Evolutionary conservation across 2,329 filamentous ascomycete species (phyloP), one percentile per base, ranked within the genome.

Genomic region (Samsoniella hepiali): DNA sequence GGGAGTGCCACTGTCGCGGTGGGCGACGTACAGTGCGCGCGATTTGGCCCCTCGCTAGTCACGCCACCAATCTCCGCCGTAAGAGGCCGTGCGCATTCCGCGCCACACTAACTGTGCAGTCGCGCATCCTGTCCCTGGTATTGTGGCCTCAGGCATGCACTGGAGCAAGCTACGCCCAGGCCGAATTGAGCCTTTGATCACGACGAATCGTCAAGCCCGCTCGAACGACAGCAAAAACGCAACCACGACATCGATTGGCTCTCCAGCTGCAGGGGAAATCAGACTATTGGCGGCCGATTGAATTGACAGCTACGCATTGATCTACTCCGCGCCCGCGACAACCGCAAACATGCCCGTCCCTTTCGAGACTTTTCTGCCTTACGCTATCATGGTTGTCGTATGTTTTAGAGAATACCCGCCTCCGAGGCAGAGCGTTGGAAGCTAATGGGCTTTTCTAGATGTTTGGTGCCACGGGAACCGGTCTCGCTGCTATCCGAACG

Each of bases 291-390:
- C 36, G 11, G 7, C 15, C 29, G 36, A 45, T 53, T 40, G 13
- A 51, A 32, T 42, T 29, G 34, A 58, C 9, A 53, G 10, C 31
- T 22, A 54, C 40, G 54, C 57, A 63, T 66, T 65, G 32, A 63
- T 47, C 31, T 66, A 72, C 72, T 69, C 74, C 72, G 72, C 73
- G 65, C 60, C 67, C 66, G 72, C 70, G 73, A 72, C 73, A 68
- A 61, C 67, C 64, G 55, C 68, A 70, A 70, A 62, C 65, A 88
- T 88, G 86, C 83, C 83, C 65, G 77, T 88, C 67, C 86, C 86
- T 55, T 88, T 88, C 77, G 86, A 88, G 76, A 78, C 84, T 57
- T 72, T 88, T 68, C 79, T 88, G 75, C 85, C 86, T 50, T 88
- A 88, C 75, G 86, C 78, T 75, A 87, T 88, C 80, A 84, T 88